Conservation (phyloP, 225 moss, liverwort and hornwort genomes). For the Bryum argenteum region DNA sequence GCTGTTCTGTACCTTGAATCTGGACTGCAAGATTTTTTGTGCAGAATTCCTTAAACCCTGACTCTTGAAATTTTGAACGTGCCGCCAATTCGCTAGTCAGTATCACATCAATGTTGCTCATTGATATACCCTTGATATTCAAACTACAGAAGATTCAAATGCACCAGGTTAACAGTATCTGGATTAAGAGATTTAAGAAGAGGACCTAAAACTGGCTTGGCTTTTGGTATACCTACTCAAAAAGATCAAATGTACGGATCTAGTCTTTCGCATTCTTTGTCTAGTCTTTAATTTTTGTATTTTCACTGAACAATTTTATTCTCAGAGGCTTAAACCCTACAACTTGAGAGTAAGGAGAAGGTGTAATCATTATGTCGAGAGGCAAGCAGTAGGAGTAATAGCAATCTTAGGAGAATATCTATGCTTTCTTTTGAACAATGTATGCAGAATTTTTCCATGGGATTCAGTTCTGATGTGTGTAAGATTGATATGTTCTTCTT, state of each 20-base stretch:
- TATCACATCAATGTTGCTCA: neutral
- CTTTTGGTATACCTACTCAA: neutral
- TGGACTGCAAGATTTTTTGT: neutral
- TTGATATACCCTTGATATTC: neutral
- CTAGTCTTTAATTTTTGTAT: neutral
- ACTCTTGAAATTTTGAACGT: neutral
- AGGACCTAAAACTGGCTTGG: neutral
- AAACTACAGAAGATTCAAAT: neutral
- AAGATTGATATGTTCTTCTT: neutral
- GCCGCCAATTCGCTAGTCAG: neutral
- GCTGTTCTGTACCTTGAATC: neutral
- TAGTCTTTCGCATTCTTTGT: neutral
- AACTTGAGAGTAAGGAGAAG: neutral
- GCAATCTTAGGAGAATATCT: neutral
- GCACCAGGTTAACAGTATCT: neutral
- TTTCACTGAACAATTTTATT: neutral
- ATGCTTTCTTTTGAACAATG: neutral
- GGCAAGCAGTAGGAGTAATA: neutral
- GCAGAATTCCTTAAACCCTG: slow-evolving; percentile 12
- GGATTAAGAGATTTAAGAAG: neutral
- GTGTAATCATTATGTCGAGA: neutral
- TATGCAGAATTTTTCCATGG: neutral
- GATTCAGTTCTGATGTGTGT: neutral
- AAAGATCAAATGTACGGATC: neutral
- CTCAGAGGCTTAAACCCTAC: slow-evolving; percentile 18